phyloP scores from a whole-genome alignment of 2,329 filamentous ascomycete species.

The Verticillium longisporum region DNA sequence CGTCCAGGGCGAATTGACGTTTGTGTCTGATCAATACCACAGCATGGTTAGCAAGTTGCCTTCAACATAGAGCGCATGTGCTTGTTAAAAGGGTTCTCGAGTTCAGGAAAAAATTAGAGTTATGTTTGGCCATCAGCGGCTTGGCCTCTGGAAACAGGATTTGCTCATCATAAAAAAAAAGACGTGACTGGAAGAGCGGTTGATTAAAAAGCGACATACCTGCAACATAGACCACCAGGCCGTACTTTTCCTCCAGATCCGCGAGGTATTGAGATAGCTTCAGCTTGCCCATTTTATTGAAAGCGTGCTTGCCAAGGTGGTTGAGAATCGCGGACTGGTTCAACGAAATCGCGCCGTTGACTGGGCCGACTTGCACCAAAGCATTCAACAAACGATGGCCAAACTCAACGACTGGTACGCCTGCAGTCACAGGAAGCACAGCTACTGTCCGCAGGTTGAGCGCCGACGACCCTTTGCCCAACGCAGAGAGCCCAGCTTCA shows the following conservation, averaged over 20 bases:
- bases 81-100: slow-evolving; percentile 6
- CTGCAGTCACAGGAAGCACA: slow-evolving; percentile 81
- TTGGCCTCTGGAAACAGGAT: slow-evolving; percentile 39
- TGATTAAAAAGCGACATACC: slow-evolving; percentile 37
- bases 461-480: slow-evolving; percentile 71
- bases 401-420: slow-evolving; percentile 92
- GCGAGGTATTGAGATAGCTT: slow-evolving; percentile 94
- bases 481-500: slow-evolving; percentile 51
- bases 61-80: neutral
- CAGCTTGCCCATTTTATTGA: slow-evolving; percentile 94
- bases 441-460: slow-evolving; percentile 90
- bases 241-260: slow-evolving; percentile 94
- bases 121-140: slow-evolving; percentile 47
- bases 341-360: slow-evolving; percentile 83
- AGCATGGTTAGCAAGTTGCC: slow-evolving; percentile 18
- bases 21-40: slow-evolving; percentile 63
- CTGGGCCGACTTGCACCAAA: slow-evolving; percentile 78
- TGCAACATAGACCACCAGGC: slow-evolving; percentile 89
- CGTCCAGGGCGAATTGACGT: slow-evolving; percentile 95
- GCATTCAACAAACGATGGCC: slow-evolving; percentile 83
- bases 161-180: slow-evolving; percentile 45
- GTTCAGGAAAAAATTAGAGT: slow-evolving; percentile 66
- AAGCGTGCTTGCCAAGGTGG: slow-evolving; percentile 91
- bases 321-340: slow-evolving; percentile 93
- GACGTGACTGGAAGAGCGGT: neutral